Conservation (phyloP, 352 stramenopile genomes). For the Phytophthora pistaciae region DNA sequence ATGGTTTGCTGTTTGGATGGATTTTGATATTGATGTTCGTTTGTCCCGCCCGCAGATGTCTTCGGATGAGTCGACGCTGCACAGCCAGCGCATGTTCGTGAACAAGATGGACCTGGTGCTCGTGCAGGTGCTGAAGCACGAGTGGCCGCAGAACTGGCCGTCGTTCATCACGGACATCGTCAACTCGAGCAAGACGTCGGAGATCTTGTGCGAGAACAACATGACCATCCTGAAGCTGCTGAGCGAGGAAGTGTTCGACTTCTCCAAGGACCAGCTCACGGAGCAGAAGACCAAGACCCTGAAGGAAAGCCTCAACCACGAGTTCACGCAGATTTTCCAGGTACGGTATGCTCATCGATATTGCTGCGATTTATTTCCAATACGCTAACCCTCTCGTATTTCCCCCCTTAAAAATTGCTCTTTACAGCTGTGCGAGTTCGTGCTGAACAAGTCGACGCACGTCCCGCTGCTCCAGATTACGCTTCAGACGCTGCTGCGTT, state of each 20-base stretch:
- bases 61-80: slow-evolving; percentile 90
- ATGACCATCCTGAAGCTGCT: slow-evolving; percentile 99
- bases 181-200: slow-evolving; percentile 94
- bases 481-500: slow-evolving; percentile 97
- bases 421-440: slow-evolving; percentile 96
- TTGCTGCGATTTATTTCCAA: not conserved
- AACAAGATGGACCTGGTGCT: slow-evolving; percentile 98
- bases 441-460: slow-evolving; percentile 95
- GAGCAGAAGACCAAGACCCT: slow-evolving; percentile 98
- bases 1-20: not conserved
- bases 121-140: slow-evolving; percentile 99
- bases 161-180: slow-evolving; percentile 98
- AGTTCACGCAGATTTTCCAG: slow-evolving; percentile 99
- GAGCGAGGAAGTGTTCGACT: slow-evolving; percentile 99
- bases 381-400: slow-evolving; percentile 14
- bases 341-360: slow-evolving; percentile 12
- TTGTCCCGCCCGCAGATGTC: slow-evolving; percentile 75
- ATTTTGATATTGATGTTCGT: not conserved
- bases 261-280: slow-evolving; percentile 98
- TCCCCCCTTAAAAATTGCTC: slow-evolving; percentile 2
- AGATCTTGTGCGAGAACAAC: slow-evolving; percentile 99
- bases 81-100: slow-evolving; percentile 94
- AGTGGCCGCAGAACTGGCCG: slow-evolving; percentile 99
- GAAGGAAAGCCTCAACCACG: slow-evolving; percentile 98
- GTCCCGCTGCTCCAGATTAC: slow-evolving; percentile 96